Evolutionary conservation across 768 basidiomycete genomes (phyloP).

Genomic region (Wakefieldia striispora): DNA sequence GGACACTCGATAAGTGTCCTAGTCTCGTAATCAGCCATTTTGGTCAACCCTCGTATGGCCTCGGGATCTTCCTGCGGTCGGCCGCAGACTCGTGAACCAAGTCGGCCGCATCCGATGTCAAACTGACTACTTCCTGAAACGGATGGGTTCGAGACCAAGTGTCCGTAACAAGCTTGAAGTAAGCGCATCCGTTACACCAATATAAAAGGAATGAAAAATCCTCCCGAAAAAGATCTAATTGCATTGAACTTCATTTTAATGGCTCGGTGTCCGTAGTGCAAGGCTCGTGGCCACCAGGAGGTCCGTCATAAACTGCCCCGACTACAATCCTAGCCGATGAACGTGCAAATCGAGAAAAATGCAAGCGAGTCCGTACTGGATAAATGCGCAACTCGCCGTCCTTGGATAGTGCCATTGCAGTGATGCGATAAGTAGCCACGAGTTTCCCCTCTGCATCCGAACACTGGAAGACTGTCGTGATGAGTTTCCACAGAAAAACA

Average conservation of each 20-base stretch:
- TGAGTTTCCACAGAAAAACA: neutral
- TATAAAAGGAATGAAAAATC: neutral
- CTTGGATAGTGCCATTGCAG: conserved; percentile 23
- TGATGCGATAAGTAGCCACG: conserved; percentile 28
- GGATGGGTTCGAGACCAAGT: neutral
- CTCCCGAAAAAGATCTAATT: neutral
- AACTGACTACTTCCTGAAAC: no score
- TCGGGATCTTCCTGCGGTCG: no score
- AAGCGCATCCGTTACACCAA: neutral
- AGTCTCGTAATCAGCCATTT: no score
- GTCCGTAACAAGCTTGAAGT: neutral
- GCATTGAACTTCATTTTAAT: conserved; percentile 6
- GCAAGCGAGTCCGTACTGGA: conserved; percentile 17
- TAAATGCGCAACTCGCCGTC: conserved; percentile 28
- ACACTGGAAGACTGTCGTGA: conserved; percentile 10
- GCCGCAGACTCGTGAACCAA: no score
- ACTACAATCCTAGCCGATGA: conserved; percentile 8
- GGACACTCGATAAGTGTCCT: neutral
- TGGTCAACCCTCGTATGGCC: no score
- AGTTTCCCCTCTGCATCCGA: conserved; percentile 15
- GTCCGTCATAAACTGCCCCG: conserved; percentile 24
- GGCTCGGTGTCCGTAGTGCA: conserved; percentile 21
- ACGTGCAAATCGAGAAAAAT: neutral
- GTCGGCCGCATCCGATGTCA: no score
- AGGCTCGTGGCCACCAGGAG: conserved; percentile 29